Percentiles rank a stretch among this genome's conserved stretches.
phyloP scores from a whole-genome alignment of 768 basidiomycete genomes.

The Leccinum ochraceum region DNA sequence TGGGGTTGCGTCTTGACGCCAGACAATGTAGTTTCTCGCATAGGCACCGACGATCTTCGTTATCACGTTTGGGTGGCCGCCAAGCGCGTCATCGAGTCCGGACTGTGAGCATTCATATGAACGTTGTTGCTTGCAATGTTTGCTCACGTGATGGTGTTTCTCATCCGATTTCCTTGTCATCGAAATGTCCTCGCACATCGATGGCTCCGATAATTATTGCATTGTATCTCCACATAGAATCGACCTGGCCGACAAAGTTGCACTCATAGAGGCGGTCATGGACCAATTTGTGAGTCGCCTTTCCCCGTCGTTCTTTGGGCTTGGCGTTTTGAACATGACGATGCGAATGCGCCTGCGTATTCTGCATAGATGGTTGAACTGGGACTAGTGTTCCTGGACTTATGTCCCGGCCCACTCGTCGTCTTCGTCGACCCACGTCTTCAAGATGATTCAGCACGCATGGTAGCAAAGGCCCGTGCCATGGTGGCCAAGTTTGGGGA shows the following conservation, averaged over 20 bases:
- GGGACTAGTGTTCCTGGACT: slow-evolving; percentile 44
- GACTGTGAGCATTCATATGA: slow-evolving; percentile 12
- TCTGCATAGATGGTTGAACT: slow-evolving; percentile 51
- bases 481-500: slow-evolving; percentile 43
- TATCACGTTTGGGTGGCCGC: slow-evolving; percentile 39
- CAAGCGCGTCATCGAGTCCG: slow-evolving; percentile 31
- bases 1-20: slow-evolving; percentile 39
- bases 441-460: slow-evolving; percentile 36
- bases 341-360: not conserved
- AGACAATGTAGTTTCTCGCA: slow-evolving; percentile 27
- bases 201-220: not conserved
- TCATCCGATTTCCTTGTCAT: not conserved
- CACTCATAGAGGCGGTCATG: slow-evolving; percentile 22
- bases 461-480: slow-evolving; percentile 45
- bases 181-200: not conserved
- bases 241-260: slow-evolving; percentile 14
- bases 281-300: slow-evolving; percentile 34
- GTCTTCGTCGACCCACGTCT: slow-evolving; percentile 53
- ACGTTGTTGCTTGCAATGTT: not conserved
- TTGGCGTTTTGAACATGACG: not conserved
- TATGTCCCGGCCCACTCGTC: slow-evolving; percentile 49
- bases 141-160: not conserved
- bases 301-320: not conserved
- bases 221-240: slow-evolving; percentile 8
- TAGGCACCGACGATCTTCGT: slow-evolving; percentile 28